Evolutionary conservation across 176 grass and related monocot genomes (phyloP).

Genomic region (Rhynchospora breviuscula): DNA sequence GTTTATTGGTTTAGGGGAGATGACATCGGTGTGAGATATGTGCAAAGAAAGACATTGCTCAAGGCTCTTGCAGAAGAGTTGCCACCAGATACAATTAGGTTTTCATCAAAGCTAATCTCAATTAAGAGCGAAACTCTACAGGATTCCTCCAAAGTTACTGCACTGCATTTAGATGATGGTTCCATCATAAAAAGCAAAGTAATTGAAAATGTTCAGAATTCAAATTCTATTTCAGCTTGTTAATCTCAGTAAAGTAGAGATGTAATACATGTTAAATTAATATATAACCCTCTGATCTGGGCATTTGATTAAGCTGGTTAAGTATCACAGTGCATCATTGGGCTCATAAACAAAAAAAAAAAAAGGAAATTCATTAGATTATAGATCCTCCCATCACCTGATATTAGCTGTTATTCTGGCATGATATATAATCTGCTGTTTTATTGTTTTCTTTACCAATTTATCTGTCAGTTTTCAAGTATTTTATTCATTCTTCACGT

Average conservation of each 20-base stretch:
- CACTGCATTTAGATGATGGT: conserved; percentile 44
- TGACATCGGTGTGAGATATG: conserved; percentile 16
- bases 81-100: conserved; percentile 48
- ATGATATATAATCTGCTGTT: not conserved
- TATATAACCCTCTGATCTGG: too few relatives aligned
- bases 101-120: conserved; percentile 47
- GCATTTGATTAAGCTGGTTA: not conserved
- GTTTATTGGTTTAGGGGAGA: not conserved
- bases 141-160: conserved; percentile 19
- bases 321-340: not conserved
- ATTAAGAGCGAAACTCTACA: conserved; percentile 18
- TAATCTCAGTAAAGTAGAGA: not conserved
- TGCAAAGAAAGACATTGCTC: conserved; percentile 39
- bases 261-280: not conserved
- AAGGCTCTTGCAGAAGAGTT: conserved; percentile 56
- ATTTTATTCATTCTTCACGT: too few relatives aligned
- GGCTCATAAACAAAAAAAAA: too few relatives aligned
- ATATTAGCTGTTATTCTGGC: too few relatives aligned
- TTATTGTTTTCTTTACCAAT: not conserved
- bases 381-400: not conserved
- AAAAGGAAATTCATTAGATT: too few relatives aligned
- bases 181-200: conserved; percentile 57
- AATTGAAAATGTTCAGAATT: conserved; percentile 4
- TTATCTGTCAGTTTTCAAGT: not conserved
- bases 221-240: not conserved